Evolutionary conservation across 1,284 basidiomycete species (phyloP), one percentile per base, ranked within the genome.

Genomic region (Bjerkandera adusta): DNA sequence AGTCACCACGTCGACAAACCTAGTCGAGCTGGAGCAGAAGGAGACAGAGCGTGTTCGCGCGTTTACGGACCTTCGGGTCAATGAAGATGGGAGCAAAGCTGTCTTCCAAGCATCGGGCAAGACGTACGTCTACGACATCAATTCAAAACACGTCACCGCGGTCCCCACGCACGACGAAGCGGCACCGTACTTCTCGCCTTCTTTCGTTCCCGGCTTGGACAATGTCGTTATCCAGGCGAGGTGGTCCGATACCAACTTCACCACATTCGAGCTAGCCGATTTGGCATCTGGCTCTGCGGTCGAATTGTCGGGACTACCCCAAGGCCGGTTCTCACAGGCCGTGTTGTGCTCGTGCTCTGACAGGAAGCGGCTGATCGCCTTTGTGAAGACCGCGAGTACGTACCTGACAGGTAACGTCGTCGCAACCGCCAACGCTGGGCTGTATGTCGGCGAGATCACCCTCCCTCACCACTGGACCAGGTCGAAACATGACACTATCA

Each of bases 171-270:
- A 75, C 1, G 56, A 78, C 38, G 50, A 68, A 4, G 61, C 63
- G 5, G 66, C 72, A 3, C 69, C 83, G 1, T 87, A 88, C 55
- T 85, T 83, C 53, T 83, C 85, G 0, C 85, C 85, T 1, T 72
- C 77, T 2, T 85, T 86, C 56, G 75, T 87, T 24, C 72, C 72
- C 29, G 62, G 66, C 11, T 44, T 51, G 1, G 65, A 64, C 5
- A 60, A 80, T 40, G 59, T 83, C 10, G 64, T 85, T 16, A 57
- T 88, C 11, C 84, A 86, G 39, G 75, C 76, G 6, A 76, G 80
- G 15, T 88, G 85, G 84, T 85, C 83, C 0, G 74, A 86, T 55
- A 67, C 66, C 3, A 61, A 72, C 48, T 84, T 85, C 59, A 78
- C 81, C 1, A 71, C 76, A 5, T 76, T 88, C 52, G 85, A 88